Base-by-base conservation (phyloP, 306 rosid genomes). In the Fragaria vesca region DNA sequence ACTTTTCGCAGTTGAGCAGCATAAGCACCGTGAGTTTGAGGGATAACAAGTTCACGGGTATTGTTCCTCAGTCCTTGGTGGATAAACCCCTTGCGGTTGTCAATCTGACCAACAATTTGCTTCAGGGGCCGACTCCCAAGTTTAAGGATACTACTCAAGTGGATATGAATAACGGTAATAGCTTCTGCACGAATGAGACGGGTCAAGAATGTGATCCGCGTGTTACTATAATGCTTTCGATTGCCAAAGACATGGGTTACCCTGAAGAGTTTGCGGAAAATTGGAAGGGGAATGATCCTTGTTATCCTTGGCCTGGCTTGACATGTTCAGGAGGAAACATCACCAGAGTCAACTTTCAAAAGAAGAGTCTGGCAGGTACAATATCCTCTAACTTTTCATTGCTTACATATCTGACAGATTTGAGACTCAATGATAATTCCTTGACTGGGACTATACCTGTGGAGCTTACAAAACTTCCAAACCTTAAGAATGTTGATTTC, bases 271-370 rank as follows among this genome's bases (percentile, higher is more conserved):
- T 95, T 72, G 97, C 97, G 13, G 62, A 74, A 2, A 79, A 42
- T 78, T 95, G 99, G 97, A 20, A 54, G 21, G 93, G 92, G 10
- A 87, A 95, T 73, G 88, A 93, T 76, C 96, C 99, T 10, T 95
- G 99, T 18, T 20, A 9, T 55, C 63, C 21, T 38, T 95, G 97
- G 95, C 34, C 4, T 2, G 97, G 96, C 21, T 18, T 95, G 63
- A 0, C 69, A 12, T 95, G 97, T 79, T 11, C 21, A 3, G 78
- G 12, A 9, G 75, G 75, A 1, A 82, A 87, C 24, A 80, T 95
- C 16, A 63, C 88, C 0, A 34, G 81, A 50, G 69, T 95, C 18
- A 93, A 89, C 72, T 93, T 95, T 66, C 83, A n/a, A 3, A 83
- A 70, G 46, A 81, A 84, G 97, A 89, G 88, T 20, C 83, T 93